Percentiles rank a stretch among this genome's conserved stretches.
phyloP scores from a whole-genome alignment of 2,329 filamentous ascomycete species.

The Colletotrichum lupini region DNA sequence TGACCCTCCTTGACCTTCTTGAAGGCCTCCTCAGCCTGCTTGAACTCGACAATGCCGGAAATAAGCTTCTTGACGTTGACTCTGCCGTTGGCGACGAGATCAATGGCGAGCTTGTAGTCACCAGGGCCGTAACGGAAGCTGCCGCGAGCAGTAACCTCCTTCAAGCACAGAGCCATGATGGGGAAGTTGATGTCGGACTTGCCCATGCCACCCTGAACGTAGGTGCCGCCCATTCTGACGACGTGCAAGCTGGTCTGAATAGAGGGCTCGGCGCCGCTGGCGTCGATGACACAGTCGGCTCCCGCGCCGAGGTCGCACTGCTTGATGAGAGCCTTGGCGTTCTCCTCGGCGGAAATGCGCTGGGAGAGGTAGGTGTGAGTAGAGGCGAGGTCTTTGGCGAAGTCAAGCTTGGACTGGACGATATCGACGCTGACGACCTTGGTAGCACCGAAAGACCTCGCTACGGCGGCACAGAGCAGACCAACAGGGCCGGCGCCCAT shows the following conservation, averaged over 20 bases:
- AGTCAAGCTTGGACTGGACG: constrained; percentile 80
- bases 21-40: constrained; percentile 87
- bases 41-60: constrained; percentile 80
- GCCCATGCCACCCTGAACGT: constrained; percentile 92
- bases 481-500: constrained; percentile 92
- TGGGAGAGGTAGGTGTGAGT: constrained; percentile 77
- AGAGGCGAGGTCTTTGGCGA: constrained; percentile 78
- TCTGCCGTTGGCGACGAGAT: constrained; percentile 77
- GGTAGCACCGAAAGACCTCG: constrained; percentile 84
- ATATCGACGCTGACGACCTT: constrained; percentile 92
- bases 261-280: constrained; percentile 80
- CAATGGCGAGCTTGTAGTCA: constrained; percentile 86
- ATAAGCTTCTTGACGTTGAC: constrained; percentile 87
- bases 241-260: constrained; percentile 81
- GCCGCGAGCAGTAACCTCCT: constrained; percentile 88
- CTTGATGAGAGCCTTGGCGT: constrained; percentile 75
- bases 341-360: constrained; percentile 74
- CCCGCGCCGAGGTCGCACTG: constrained; percentile 73
- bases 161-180: constrained; percentile 88
- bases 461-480: constrained; percentile 87
- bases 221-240: constrained; percentile 77
- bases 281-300: constrained; percentile 84
- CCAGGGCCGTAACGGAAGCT: constrained; percentile 91
- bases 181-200: constrained; percentile 89
- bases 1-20: constrained; percentile 86